Base-by-base conservation (phyloP, 192 early-diverging fungal genomes). In the Coemansia sp. region DNA sequence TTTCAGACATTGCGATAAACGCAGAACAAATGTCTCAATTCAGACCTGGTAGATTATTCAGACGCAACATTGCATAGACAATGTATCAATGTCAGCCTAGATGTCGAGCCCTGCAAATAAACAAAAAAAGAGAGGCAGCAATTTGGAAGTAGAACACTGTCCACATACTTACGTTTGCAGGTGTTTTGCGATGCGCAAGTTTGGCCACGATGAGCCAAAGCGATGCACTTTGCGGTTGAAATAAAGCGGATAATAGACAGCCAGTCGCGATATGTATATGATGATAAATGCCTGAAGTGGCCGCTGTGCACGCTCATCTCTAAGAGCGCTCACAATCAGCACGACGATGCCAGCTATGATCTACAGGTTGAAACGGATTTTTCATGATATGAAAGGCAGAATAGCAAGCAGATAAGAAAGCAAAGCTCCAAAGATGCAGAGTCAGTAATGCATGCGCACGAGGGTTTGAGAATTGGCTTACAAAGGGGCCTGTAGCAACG, bases 211-310 rank as follows among this genome's bases (percentile, higher is more conserved):
- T 32, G n/a, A 20, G 20, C 31, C 55, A 30, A 54, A 48, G 18
- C 89, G 86, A 63, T 86, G 76, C 40, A 91, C 70, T 50, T 85
- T 82, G 33, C 83, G 77, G 63, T 82, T 86, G 30, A 90, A 61
- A 29, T 84, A 85, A 17, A 93, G 83, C 30, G 92, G 92, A 36
- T 85, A 83, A 18, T 81, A 80, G 33, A 90, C 36, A 18, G 86
- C 64, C 17, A 88, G 67, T 20, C 89, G 82, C 14, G 86, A 36
- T 30, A 88, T 76, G 57, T 89, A 85, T 0, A 91, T 68, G 30
- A 86, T 77, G 33, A 92, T 66, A 49, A 89, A 89, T 7, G 83
- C 59, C 25, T 84, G 83, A 10, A 94, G 78, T 18, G 77, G 76
- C 31, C 80, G 80, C 54, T 84, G 71, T 55, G 83, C 86, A 59